Percentiles rank a stretch among this genome's conserved stretches.
Evolutionary conservation across 2,329 filamentous ascomycete species (phyloP).

Genomic region (Aspergillus hortae): DNA sequence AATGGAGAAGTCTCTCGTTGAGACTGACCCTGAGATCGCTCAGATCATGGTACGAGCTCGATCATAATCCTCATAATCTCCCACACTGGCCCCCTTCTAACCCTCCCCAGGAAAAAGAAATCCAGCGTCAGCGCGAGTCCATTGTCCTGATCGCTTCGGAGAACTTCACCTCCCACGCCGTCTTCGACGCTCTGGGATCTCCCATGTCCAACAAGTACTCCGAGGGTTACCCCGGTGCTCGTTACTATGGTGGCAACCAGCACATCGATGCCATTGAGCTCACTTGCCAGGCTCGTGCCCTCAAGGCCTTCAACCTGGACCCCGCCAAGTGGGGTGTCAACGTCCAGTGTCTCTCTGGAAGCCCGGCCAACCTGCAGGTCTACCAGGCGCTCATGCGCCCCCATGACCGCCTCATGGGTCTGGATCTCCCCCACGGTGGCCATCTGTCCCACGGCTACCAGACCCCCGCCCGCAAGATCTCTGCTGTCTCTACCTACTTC

Average conservation of each 20-base stretch:
- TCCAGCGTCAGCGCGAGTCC: slow-evolving; percentile 95
- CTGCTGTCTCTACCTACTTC: slow-evolving; percentile 98
- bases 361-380: slow-evolving; percentile 94
- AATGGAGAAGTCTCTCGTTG: slow-evolving; percentile 91
- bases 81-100: slow-evolving; percentile 21
- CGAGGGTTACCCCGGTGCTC: slow-evolving; percentile 94
- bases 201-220: slow-evolving; percentile 99
- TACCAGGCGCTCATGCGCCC: slow-evolving; percentile 93
- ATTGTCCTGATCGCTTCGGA: slow-evolving; percentile 98
- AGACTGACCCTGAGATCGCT: slow-evolving; percentile 90
- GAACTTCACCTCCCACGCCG: slow-evolving; percentile 97
- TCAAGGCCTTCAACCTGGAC: slow-evolving; percentile 85
- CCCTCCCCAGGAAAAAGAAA: slow-evolving; percentile 70
- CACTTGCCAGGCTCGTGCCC: slow-evolving; percentile 89
- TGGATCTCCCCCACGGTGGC: slow-evolving; percentile 93
- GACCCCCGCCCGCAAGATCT: slow-evolving; percentile 90
- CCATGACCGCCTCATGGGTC: slow-evolving; percentile 93
- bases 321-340: slow-evolving; percentile 95
- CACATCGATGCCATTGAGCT: slow-evolving; percentile 96
- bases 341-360: slow-evolving; percentile 89
- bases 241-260: slow-evolving; percentile 99
- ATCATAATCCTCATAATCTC: background rate
- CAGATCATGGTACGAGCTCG: slow-evolving; percentile 78
- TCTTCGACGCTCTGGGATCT: slow-evolving; percentile 93
- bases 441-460: slow-evolving; percentile 97